phyloP scores from a whole-genome alignment of 441 rosid genomes.

The Adansonia gregorii region DNA sequence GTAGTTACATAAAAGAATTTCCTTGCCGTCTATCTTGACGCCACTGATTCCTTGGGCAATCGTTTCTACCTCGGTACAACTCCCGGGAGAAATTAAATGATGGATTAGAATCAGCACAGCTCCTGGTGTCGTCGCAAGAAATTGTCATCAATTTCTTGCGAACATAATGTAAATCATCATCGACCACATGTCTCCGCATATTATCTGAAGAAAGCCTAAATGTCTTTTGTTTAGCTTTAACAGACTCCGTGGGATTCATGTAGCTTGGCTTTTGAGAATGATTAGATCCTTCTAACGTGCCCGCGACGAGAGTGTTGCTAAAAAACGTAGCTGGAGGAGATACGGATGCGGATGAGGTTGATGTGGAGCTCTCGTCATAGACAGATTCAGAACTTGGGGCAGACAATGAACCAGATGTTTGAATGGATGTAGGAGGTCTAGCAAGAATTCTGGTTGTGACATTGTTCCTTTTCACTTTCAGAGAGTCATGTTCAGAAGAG shows the following conservation, averaged over 20 bases:
- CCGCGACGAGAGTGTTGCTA: conserved; percentile 33
- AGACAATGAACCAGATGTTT: conserved; percentile 41
- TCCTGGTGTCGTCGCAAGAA: conserved; percentile 42
- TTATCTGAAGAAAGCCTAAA: conserved; percentile 34
- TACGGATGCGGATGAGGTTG: conserved; percentile 20
- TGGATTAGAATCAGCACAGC: conserved; percentile 48
- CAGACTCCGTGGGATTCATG: conserved; percentile 59
- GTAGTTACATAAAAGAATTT: conserved; percentile 13
- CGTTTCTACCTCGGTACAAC: conserved; percentile 49
- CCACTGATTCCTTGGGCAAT: conserved; percentile 31
- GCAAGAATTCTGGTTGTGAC: conserved; percentile 46
- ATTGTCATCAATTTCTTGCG: conserved; percentile 46
- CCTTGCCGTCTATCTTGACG: conserved; percentile 14
- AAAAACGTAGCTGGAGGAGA: conserved; percentile 40
- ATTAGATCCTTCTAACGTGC: conserved; percentile 38
- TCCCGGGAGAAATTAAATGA: conserved; percentile 38
- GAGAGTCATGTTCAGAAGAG: conserved; percentile 38
- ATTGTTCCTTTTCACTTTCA: conserved; percentile 60
- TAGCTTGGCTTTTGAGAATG: conserved; percentile 49
- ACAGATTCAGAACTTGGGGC: conserved; percentile 45
- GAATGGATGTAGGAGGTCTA: conserved; percentile 41
- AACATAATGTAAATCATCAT: conserved; percentile 41
- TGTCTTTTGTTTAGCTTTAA: conserved; percentile 53
- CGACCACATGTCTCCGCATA: conserved; percentile 30
- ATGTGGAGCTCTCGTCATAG: not conserved